phyloP scores from a whole-genome alignment of 805 yeast species.

The Lipomyces yamadae region DNA sequence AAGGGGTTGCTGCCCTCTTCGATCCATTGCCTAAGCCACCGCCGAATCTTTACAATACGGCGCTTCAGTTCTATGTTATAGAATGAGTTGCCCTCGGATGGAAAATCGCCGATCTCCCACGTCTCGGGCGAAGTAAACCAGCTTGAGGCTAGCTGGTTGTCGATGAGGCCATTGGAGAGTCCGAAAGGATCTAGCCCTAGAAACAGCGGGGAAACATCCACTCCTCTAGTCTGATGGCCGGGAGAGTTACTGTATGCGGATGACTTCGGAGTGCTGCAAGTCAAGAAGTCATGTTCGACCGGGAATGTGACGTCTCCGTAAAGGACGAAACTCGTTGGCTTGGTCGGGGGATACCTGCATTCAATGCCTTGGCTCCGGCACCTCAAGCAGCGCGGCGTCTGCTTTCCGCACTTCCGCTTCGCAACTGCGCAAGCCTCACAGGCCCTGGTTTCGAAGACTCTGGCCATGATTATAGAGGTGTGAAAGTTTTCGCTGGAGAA shows the following conservation, averaged over 20 bases:
- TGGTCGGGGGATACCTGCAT: slow-evolving; percentile 7
- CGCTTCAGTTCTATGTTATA: slow-evolving; percentile 1
- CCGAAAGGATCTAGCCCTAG: neutral
- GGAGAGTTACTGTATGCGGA: slow-evolving; percentile 1
- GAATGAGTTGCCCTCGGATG: slow-evolving; percentile 2
- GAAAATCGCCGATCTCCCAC: neutral
- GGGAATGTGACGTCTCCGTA: slow-evolving; percentile 6
- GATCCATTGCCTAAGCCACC: slow-evolving; percentile 1
- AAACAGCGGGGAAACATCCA: neutral
- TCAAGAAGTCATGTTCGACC: neutral
- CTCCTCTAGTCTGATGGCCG: slow-evolving; percentile 2
- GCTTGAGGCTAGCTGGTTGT: slow-evolving; percentile 4
- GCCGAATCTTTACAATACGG: neutral
- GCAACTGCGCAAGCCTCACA: slow-evolving; percentile 3
- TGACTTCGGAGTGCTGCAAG: neutral
- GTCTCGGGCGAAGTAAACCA: slow-evolving; percentile 3
- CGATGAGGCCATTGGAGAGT: neutral
- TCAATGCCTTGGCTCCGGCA: neutral
- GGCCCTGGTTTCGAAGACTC: neutral
- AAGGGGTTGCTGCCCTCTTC: slow-evolving; percentile 3
- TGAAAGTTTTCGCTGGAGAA: neutral
- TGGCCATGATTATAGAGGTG: slow-evolving; percentile 6
- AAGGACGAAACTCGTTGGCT: slow-evolving; percentile 5
- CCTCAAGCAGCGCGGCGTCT: slow-evolving; percentile 8
- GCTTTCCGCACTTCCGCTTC: slow-evolving; percentile 8